Evolutionary conservation across 352 stramenopile genomes (phyloP).

Genomic region (Pythium utonaiense): DNA sequence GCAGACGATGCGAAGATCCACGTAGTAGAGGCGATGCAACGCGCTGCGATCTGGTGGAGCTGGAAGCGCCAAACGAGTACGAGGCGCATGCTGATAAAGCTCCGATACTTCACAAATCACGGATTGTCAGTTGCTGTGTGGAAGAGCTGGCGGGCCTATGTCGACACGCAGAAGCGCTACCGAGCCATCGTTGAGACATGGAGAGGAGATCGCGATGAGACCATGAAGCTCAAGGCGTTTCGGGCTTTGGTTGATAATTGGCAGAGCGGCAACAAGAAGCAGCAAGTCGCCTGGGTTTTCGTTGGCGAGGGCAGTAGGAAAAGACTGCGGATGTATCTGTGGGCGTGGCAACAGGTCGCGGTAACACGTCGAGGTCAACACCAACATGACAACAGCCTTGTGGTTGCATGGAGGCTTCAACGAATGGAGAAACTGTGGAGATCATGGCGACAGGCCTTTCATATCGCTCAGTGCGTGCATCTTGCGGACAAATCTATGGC

Average conservation of each 20-base stretch:
- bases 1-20: neutral
- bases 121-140: neutral
- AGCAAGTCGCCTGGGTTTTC: neutral
- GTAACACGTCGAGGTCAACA: neutral
- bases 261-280: neutral
- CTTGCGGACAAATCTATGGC: conserved; percentile 8
- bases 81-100: neutral
- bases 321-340: neutral
- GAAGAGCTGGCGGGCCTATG: neutral
- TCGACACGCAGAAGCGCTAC: neutral
- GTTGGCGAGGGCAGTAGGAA: too few relatives aligned
- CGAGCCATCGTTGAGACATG: neutral
- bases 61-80: neutral
- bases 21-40: neutral
- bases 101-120: neutral
- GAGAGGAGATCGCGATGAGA: neutral
- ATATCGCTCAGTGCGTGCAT: conserved; percentile 10
- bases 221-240: neutral
- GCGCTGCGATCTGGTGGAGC: neutral
- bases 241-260: neutral
- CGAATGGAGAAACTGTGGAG: neutral
- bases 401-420: neutral
- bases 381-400: neutral
- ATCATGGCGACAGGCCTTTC: conserved; percentile 9
- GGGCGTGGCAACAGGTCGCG: conserved; percentile 1